Base-by-base conservation (phyloP, 2,329 filamentous ascomycete species). In the Fonsecaea pugnacius region DNA sequence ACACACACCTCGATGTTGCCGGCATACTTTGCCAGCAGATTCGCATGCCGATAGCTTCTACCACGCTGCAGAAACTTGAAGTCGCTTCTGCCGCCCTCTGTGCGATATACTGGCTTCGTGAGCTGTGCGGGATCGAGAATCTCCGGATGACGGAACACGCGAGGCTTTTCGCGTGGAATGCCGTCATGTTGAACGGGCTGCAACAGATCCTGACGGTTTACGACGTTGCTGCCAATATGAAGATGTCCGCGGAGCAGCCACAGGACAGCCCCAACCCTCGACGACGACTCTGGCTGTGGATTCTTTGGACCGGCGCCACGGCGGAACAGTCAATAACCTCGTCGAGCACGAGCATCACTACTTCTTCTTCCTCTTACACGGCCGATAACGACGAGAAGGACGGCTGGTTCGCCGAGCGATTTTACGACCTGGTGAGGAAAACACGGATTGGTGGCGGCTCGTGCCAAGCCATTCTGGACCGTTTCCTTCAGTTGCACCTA, bases 91-190 rank as follows among this genome's bases (percentile, higher is more conserved):
- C 58, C 21, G 21, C 14, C 12, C 50, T 60, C 16, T 60, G 50
- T 30, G 58, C 48, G 14, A 40, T 60, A 27, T 60, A 60, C 35
- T 60, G 58, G 58, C 48, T 54, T 32, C 58, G 58, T 12, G 33
- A 60, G 10, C 14, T 60, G 16, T 35, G 40, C 32, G 58, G 58
- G 10, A 60, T 60, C 24, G 58, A 60, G 14, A 32, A 30, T n/a
- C 21, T 54, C 9, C 10, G 9, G 32, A 32, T 60, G 50, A 46
- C 33, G 12, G 58, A 60, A 6, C 33, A 24, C 1, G 51, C 27
- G 43, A 59, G 30, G 43, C 21, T 59, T 14, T 59, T 59, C 9
- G 27, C 43, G 30, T 59, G 56, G 56, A 51, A 59, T 27, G 43
- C 56, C 10, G 24, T 38, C 7, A 51, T 59, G 56, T n/a, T 59